Conservation (phyloP, 768 basidiomycete species). For the Termitomyces titanicus region DNA sequence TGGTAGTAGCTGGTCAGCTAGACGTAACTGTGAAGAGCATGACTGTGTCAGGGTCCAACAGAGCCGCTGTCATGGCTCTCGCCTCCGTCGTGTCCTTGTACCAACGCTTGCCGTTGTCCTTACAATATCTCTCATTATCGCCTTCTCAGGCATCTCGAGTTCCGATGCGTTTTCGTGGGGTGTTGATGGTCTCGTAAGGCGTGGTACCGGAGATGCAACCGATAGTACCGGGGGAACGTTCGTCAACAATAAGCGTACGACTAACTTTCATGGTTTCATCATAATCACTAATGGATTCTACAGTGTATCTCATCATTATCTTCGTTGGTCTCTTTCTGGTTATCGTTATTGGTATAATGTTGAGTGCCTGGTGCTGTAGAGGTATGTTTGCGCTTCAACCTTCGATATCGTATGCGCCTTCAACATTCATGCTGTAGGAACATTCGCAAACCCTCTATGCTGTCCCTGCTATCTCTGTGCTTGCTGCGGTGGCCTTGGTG, state of each 20-base stretch:
- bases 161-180: conserved; percentile 18
- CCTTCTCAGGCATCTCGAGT: conserved; percentile 27
- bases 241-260: conserved; percentile 38
- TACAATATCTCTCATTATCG: conserved; percentile 24
- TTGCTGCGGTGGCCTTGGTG: conserved; percentile 67
- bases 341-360: conserved; percentile 49
- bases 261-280: neutral
- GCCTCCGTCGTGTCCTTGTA: conserved; percentile 27
- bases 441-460: conserved; percentile 61
- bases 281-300: neutral
- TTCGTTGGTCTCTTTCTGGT: conserved; percentile 61
- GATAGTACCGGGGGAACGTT: conserved; percentile 26
- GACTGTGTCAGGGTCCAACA: neutral
- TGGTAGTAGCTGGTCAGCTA: neutral
- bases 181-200: conserved; percentile 25
- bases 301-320: conserved; percentile 63
- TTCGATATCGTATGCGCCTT: neutral
- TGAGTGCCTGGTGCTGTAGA: conserved; percentile 65
- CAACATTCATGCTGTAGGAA: conserved; percentile 26
- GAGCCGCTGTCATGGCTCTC: conserved; percentile 1
- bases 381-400: conserved; percentile 28
- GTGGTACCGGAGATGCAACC: conserved; percentile 24
- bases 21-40: neutral
- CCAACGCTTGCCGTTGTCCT: conserved; percentile 31
- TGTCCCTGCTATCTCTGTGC: conserved; percentile 74